Percentiles rank a stretch among this genome's conserved stretches.
phyloP scores from a whole-genome alignment of 2,329 filamentous ascomycete genomes.

The Xylariomycetidae sp. region DNA sequence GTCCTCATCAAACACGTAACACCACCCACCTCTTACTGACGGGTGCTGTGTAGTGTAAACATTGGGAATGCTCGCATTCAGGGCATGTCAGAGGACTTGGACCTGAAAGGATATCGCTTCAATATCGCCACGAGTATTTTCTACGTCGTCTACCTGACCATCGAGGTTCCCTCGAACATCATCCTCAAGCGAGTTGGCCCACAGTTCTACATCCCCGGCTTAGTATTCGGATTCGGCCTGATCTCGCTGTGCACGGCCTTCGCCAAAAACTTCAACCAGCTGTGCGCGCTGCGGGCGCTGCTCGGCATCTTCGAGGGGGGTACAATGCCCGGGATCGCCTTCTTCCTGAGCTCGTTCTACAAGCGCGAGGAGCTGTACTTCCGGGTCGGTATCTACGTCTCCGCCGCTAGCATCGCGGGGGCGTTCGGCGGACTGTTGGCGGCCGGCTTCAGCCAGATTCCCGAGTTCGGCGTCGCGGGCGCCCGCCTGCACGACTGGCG shows the following conservation, averaged over 20 bases:
- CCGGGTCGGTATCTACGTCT: conserved; percentile 50
- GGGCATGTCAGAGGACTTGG: conserved; percentile 42
- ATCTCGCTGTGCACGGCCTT: conserved; percentile 50
- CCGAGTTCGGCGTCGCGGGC: conserved; percentile 40
- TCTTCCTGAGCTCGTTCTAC: conserved; percentile 51
- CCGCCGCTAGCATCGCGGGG: conserved; percentile 47
- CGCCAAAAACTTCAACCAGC: conserved; percentile 38
- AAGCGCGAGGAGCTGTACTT: conserved; percentile 50
- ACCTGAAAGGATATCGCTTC: conserved; percentile 43
- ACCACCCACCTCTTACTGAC: conserved; percentile 12
- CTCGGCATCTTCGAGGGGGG: conserved; percentile 52
- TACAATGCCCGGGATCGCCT: conserved; percentile 51
- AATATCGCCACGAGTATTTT: conserved; percentile 54
- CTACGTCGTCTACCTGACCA: conserved; percentile 50
- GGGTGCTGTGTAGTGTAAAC: conserved; percentile 30
- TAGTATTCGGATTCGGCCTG: conserved; percentile 50
- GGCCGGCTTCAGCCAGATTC: conserved; percentile 44
- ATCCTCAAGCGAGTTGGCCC: conserved; percentile 48
- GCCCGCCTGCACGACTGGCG: conserved; percentile 45
- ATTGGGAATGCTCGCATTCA: conserved; percentile 52
- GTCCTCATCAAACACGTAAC: not conserved
- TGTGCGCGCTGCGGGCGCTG: conserved; percentile 41
- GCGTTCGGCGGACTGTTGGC: conserved; percentile 53
- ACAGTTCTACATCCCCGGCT: conserved; percentile 45
- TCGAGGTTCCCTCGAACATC: conserved; percentile 52